Percentiles rank a stretch among this genome's conserved stretches.
Evolutionary conservation across 2,329 filamentous ascomycete genomes (phyloP).

Genomic region (Colletotrichum eremochloae): DNA sequence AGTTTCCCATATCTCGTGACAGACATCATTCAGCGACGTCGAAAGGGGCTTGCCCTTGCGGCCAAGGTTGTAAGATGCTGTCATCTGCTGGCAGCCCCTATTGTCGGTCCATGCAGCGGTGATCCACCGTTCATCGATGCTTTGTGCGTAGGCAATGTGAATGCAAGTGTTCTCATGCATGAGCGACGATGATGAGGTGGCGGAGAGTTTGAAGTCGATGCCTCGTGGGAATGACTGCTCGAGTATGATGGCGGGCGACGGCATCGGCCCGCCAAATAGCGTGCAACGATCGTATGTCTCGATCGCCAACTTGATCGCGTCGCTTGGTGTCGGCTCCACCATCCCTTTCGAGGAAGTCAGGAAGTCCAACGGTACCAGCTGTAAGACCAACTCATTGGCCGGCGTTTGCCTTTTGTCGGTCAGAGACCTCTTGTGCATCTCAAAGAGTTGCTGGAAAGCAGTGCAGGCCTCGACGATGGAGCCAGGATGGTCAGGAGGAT

Average conservation of each 20-base stretch:
- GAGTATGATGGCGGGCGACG: slow-evolving; percentile 79
- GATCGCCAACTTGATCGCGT: slow-evolving; percentile 74
- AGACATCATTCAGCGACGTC: slow-evolving; percentile 72
- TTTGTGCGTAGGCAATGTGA: slow-evolving; percentile 83
- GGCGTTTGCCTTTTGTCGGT: slow-evolving; percentile 58
- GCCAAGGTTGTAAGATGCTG: slow-evolving; percentile 78
- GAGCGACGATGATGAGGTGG: slow-evolving; percentile 78
- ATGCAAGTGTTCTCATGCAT: slow-evolving; percentile 84
- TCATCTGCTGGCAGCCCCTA: slow-evolving; percentile 79
- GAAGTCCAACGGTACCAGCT: slow-evolving; percentile 78
- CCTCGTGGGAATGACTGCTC: slow-evolving; percentile 77
- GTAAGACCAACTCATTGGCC: slow-evolving; percentile 78
- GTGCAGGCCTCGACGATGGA: slow-evolving; percentile 79
- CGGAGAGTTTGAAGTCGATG: slow-evolving; percentile 80
- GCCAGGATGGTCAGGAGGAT: slow-evolving; percentile 72
- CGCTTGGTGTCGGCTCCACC: slow-evolving; percentile 71
- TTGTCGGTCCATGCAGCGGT: slow-evolving; percentile 86
- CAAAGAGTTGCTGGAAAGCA: slow-evolving; percentile 80
- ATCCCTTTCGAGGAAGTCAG: slow-evolving; percentile 74
- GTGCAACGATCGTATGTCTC: slow-evolving; percentile 85
- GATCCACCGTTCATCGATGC: slow-evolving; percentile 82
- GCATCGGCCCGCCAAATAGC: slow-evolving; percentile 66
- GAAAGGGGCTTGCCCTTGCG: slow-evolving; percentile 67
- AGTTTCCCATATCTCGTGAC: slow-evolving; percentile 82
- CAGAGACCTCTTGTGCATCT: slow-evolving; percentile 68